These are phyloP conservation scores for Trichoderma afroharzianum DNA, from an alignment of 2,329 filamentous ascomycete genomes.

Conservation along the genomic window DNA sequence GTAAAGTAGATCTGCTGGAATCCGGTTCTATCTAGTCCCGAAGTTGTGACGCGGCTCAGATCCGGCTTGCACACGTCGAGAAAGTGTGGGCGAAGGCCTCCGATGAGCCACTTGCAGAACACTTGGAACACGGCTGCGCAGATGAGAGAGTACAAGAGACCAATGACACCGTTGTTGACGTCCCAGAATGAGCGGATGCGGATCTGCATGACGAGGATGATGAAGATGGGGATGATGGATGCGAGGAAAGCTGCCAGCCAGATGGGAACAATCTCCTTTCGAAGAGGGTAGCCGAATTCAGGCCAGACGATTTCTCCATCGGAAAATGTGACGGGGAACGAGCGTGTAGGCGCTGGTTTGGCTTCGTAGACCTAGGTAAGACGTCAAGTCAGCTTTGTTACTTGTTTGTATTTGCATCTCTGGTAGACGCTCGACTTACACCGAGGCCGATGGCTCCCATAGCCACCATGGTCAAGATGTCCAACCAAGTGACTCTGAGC, in stretches of 20 bases:
- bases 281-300: constrained; percentile 66
- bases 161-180: constrained; percentile 66
- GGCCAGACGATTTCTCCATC: constrained; percentile 68
- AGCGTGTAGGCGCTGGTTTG: constrained; percentile 62
- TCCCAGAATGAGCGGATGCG: constrained; percentile 67
- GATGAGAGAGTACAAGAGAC: constrained; percentile 67
- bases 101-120: constrained; percentile 72
- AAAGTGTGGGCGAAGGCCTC: constrained; percentile 69
- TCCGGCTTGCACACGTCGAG: constrained; percentile 64
- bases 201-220: constrained; percentile 65
- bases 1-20: constrained; percentile 64
- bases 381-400: background rate
- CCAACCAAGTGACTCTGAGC: constrained; percentile 64
- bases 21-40: constrained; percentile 48
- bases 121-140: constrained; percentile 72
- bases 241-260: constrained; percentile 66
- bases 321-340: constrained; percentile 63
- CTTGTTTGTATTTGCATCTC: background rate
- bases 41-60: constrained; percentile 18
- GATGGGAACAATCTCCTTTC: constrained; percentile 68
- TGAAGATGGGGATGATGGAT: constrained; percentile 59
- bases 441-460: constrained; percentile 66
- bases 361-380: constrained; percentile 55
- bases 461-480: constrained; percentile 62
- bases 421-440: constrained; percentile 39